Evolutionary conservation across 441 rosid genomes (phyloP).

Genomic region (Gossypium gossypioides): DNA sequence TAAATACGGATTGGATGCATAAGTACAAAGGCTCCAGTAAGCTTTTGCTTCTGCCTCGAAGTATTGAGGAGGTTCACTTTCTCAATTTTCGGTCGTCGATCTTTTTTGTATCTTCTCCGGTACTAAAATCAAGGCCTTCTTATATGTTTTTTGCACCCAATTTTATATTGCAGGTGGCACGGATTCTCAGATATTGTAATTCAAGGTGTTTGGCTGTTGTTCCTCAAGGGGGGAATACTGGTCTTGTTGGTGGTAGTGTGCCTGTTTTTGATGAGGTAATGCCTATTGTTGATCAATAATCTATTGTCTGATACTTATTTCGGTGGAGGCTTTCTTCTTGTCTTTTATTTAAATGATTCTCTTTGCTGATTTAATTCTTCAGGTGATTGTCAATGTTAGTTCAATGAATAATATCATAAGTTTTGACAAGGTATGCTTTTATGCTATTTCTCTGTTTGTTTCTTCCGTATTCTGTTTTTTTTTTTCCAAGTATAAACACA

Average conservation of each 20-base stretch:
- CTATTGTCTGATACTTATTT: not conserved
- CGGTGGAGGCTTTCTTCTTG: not conserved
- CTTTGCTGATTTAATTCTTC: conserved; percentile 13
- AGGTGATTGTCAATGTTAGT: conserved; percentile 73
- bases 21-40: conserved; percentile 73
- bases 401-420: conserved; percentile 63
- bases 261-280: conserved; percentile 92
- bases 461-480: not conserved
- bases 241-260: conserved; percentile 96
- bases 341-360: not conserved
- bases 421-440: conserved; percentile 57
- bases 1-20: conserved; percentile 82
- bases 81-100: not conserved
- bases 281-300: conserved; percentile 11
- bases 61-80: conserved; percentile 52
- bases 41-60: conserved; percentile 67
- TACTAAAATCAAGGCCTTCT: not conserved
- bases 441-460: not conserved
- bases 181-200: conserved; percentile 68
- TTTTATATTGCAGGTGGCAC: conserved; percentile 51
- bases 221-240: conserved; percentile 96
- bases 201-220: conserved; percentile 75
- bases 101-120: not conserved
- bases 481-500: not conserved
- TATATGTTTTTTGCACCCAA: not conserved